These are phyloP conservation scores for Maudiozyma barnettii DNA, from an alignment of 805 yeast species.

Conservation along the genomic window DNA sequence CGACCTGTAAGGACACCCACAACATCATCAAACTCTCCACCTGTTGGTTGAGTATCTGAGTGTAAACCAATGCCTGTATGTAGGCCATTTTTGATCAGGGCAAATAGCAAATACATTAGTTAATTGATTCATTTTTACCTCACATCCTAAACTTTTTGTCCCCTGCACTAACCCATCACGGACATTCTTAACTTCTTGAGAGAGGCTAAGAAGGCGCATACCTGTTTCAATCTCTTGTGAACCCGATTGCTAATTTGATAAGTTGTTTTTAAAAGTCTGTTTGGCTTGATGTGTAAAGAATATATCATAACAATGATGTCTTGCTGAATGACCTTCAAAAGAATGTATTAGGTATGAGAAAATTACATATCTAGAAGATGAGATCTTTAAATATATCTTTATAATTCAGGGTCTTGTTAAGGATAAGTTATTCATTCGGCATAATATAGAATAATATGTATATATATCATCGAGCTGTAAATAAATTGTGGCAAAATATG, in stretches of 20 bases:
- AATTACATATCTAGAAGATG: too few species aligned
- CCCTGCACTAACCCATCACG: neutral
- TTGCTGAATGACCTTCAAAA: too few species aligned
- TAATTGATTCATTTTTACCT: neutral
- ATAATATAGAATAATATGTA: too few species aligned
- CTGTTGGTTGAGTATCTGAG: neutral
- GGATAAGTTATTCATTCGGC: too few species aligned
- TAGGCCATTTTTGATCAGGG: neutral
- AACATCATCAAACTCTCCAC: neutral
- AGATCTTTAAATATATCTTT: too few species aligned
- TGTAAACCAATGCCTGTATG: neutral
- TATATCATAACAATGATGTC: neutral
- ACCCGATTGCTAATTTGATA: neutral
- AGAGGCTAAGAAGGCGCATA: neutral
- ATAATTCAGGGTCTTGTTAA: too few species aligned
- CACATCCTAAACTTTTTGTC: neutral
- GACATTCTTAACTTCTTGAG: neutral
- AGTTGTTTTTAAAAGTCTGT: neutral
- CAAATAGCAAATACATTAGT: neutral
- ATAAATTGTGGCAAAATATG: too few species aligned
- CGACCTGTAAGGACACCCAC: neutral
- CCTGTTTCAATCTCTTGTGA: neutral
- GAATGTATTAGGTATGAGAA: too few species aligned
- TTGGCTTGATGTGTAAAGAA: neutral
- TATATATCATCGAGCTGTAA: too few species aligned